A percentile compares a stretch with the other conserved stretches of the same genome.
Evolutionary conservation across 2,329 filamentous ascomycete genomes (phyloP).

Genomic region (Diaporthe vaccinii): DNA sequence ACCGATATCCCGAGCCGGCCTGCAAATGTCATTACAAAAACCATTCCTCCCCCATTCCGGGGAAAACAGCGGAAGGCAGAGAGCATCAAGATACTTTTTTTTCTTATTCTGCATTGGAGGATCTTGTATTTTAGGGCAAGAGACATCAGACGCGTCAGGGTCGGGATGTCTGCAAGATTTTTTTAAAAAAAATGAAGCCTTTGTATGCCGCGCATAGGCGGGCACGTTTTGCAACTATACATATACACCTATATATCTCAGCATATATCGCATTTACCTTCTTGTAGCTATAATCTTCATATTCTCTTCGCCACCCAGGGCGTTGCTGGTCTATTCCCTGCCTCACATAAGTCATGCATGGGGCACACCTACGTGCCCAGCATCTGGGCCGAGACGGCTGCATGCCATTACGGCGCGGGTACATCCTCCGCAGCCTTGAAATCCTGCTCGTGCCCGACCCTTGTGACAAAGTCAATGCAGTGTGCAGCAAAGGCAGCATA

Average conservation of each 20-base stretch:
- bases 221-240: slow-evolving; percentile 24
- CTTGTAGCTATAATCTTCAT: slow-evolving; percentile 34
- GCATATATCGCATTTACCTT: slow-evolving; percentile 15
- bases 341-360: background rate
- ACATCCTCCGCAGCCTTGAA: background rate
- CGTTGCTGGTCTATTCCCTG: background rate
- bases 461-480: background rate
- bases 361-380: background rate
- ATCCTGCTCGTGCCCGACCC: background rate
- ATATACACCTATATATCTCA: slow-evolving; percentile 23
- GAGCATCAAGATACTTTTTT: slow-evolving; percentile 3
- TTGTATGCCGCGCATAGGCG: slow-evolving; percentile 2
- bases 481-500: background rate
- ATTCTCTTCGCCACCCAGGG: slow-evolving; percentile 12
- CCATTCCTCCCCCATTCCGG: background rate
- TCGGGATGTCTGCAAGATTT: slow-evolving; percentile 5
- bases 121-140: background rate
- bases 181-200: slow-evolving; percentile 10
- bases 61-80: slow-evolving; percentile 1
- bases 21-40: slow-evolving; percentile 20
- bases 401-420: background rate
- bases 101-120: slow-evolving; percentile 8
- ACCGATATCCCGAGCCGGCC: slow-evolving; percentile 31
- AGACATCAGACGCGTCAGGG: background rate
- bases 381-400: background rate